Evolutionary conservation across 2,329 filamentous ascomycete genomes (phyloP).

Genomic region (Fusarium albosuccineum): DNA sequence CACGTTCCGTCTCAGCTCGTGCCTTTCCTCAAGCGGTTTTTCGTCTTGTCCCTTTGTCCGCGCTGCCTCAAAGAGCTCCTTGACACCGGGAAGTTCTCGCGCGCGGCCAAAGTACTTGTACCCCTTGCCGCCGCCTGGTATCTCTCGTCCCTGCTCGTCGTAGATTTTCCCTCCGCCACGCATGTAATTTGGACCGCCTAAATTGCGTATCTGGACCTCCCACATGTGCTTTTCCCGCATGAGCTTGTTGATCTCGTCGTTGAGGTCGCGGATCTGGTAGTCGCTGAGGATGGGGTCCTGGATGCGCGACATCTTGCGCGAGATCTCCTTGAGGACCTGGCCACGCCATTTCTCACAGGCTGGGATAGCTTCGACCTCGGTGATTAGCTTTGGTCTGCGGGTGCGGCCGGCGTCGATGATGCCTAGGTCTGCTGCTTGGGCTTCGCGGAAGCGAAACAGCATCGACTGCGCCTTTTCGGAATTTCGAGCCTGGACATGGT

Average conservation of each 20-base stretch:
- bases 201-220: slow-evolving; percentile 95
- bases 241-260: slow-evolving; percentile 99
- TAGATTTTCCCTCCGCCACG: slow-evolving; percentile 77
- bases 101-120: slow-evolving; percentile 96
- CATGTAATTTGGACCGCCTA: slow-evolving; percentile 99
- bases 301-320: slow-evolving; percentile 95
- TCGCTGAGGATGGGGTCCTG: slow-evolving; percentile 93
- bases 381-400: slow-evolving; percentile 91
- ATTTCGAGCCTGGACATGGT: slow-evolving; percentile 83
- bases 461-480: slow-evolving; percentile 99
- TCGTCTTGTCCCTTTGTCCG: slow-evolving; percentile 68
- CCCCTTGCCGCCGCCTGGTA: slow-evolving; percentile 83
- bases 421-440: slow-evolving; percentile 94
- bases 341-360: slow-evolving; percentile 98
- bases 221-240: slow-evolving; percentile 99
- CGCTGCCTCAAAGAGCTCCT: slow-evolving; percentile 92
- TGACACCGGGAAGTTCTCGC: slow-evolving; percentile 90
- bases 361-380: slow-evolving; percentile 84
- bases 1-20: slow-evolving; percentile 80
- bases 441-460: slow-evolving; percentile 99
- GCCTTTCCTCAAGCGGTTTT: slow-evolving; percentile 75
- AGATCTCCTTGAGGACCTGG: slow-evolving; percentile 96
- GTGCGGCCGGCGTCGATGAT: slow-evolving; percentile 94
- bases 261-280: slow-evolving; percentile 97
- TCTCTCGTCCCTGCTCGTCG: slow-evolving; percentile 79